Conservation (phyloP, 768 basidiomycete genomes). For the Polyporus arcularius region DNA sequence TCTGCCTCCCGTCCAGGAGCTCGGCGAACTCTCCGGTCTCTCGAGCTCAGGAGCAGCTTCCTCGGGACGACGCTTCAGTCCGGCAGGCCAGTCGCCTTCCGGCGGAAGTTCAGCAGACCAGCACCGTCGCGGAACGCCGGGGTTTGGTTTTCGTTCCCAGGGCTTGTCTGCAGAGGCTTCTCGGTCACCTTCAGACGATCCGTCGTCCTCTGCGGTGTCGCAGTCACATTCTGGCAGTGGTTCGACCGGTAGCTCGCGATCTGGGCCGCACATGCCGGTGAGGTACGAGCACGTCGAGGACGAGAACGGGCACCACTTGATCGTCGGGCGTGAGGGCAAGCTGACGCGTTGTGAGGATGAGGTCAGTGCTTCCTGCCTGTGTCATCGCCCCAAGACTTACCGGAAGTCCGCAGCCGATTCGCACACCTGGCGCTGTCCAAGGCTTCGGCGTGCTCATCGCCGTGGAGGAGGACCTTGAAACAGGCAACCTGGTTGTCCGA, state of each 20-base stretch:
- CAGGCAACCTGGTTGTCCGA: conserved; percentile 56
- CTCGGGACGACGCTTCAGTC: conserved; percentile 1
- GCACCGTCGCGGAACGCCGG: neutral
- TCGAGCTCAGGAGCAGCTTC: conserved; percentile 12
- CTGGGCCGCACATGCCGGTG: conserved; percentile 50
- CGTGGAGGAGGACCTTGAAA: conserved; percentile 59
- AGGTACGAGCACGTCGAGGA: conserved; percentile 67
- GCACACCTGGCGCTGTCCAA: conserved; percentile 80
- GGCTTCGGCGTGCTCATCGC: conserved; percentile 81
- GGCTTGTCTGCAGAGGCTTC: conserved; percentile 6
- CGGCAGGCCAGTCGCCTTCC: neutral
- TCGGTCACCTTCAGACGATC: neutral
- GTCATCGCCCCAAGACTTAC: neutral
- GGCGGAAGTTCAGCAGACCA: conserved; percentile 12
- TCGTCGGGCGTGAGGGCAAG: conserved; percentile 69
- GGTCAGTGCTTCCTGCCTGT: conserved; percentile 30
- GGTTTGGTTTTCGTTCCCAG: neutral
- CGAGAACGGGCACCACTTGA: conserved; percentile 67
- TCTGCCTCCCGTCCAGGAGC: conserved; percentile 25
- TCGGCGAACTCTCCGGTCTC: neutral
- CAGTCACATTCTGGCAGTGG: conserved; percentile 18
- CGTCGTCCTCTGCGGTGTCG: conserved; percentile 2
- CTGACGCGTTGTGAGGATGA: conserved; percentile 76
- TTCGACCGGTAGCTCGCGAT: conserved; percentile 19
- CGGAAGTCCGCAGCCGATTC: conserved; percentile 58